Percentiles rank a stretch among this genome's conserved stretches.
phyloP scores from a whole-genome alignment of 441 rosid genomes.

The Omphalea diandra region DNA sequence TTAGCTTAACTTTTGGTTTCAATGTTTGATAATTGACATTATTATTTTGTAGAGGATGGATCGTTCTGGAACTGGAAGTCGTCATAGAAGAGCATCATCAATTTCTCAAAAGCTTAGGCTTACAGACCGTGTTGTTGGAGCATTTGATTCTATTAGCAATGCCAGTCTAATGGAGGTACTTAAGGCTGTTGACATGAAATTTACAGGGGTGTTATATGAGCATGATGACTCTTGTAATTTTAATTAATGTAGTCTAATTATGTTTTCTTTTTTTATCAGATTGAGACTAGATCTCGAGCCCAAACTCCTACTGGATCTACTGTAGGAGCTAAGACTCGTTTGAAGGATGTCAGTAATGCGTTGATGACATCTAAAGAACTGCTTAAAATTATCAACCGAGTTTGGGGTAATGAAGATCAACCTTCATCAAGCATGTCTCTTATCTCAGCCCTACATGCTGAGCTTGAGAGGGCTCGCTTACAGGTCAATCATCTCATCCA shows the following conservation, averaged over 20 bases:
- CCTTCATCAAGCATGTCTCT: conserved; percentile 94
- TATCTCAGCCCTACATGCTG: conserved; percentile 90
- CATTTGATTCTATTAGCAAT: conserved; percentile 70
- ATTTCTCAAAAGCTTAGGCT: conserved; percentile 63
- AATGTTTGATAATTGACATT: conserved; percentile 17
- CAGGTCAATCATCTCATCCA: conserved; percentile 83
- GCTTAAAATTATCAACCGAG: conserved; percentile 85
- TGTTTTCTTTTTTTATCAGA: conserved; percentile 39
- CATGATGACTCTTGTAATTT: neutral
- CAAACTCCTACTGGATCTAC: conserved; percentile 78
- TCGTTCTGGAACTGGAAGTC: conserved; percentile 76
- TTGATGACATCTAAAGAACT: conserved; percentile 96
- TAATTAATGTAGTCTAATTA: neutral
- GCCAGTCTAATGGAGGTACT: conserved; percentile 92
- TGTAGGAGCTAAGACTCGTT: conserved; percentile 61
- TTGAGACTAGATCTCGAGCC: conserved; percentile 76
- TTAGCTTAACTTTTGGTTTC: neutral
- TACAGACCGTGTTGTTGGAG: conserved; percentile 48
- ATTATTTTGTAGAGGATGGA: conserved; percentile 66
- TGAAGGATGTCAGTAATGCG: conserved; percentile 92
- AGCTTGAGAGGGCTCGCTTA: conserved; percentile 93
- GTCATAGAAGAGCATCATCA: conserved; percentile 69
- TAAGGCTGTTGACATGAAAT: neutral
- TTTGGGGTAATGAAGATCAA: conserved; percentile 90
- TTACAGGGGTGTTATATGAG: neutral